Percentiles rank a stretch among this genome's conserved stretches.
Conservation (phyloP, 306 rosid species). For the Prunus armeniaca region DNA sequence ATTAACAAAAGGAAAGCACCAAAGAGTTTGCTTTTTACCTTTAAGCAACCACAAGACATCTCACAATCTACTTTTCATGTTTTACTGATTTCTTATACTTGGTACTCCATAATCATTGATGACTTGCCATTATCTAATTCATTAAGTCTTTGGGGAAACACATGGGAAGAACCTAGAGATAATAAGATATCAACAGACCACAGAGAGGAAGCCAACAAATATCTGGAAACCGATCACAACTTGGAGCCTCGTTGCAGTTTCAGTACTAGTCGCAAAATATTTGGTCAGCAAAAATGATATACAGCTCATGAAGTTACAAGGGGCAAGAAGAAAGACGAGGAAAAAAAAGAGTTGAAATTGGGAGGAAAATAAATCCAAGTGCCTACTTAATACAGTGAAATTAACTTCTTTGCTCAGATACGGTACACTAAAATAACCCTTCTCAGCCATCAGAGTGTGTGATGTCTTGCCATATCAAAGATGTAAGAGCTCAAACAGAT, state of each 20-base stretch:
- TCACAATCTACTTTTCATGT: constrained; percentile 8
- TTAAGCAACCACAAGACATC: not conserved
- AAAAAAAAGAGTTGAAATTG: not conserved
- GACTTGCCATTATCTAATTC: not conserved
- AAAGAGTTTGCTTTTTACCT: constrained; percentile 1
- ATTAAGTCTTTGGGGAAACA: not conserved
- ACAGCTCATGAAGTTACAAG: constrained; percentile 29
- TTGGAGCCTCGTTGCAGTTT: not conserved
- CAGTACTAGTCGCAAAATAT: not conserved
- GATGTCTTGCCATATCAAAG: constrained; percentile 12
- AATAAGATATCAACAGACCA: not conserved
- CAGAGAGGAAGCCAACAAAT: not conserved
- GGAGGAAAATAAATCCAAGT: not conserved
- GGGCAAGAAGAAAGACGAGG: not conserved
- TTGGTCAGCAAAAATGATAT: constrained; percentile 52
- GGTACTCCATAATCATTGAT: constrained; percentile 5
- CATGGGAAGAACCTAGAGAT: too few species aligned
- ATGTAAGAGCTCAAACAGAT: constrained; percentile 10
- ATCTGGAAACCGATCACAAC: not conserved
- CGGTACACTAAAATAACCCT: constrained; percentile 15
- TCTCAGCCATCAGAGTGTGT: constrained; percentile 25
- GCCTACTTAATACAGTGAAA: constrained; percentile 11
- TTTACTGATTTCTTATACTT: constrained; percentile 8
- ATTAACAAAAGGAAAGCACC: constrained; percentile 25
- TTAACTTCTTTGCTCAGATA: constrained; percentile 19